Evolutionary conservation across 257 asterid species (phyloP), one percentile per base, ranked within the genome.

Genomic region (Plectranthus barbatus): DNA sequence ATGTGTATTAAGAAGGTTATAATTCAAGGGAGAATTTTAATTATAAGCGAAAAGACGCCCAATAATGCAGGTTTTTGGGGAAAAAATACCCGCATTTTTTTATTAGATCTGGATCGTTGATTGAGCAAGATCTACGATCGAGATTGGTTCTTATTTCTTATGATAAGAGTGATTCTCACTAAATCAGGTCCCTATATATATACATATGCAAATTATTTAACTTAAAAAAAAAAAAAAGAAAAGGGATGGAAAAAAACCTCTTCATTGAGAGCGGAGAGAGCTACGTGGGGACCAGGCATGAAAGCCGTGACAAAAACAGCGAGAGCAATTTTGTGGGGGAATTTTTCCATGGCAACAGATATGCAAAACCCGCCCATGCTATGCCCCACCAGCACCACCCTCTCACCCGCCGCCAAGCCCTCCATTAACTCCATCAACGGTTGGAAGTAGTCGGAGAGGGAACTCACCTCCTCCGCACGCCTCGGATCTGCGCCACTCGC

Each of bases 351-450:
- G 4, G 78, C 76, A 1, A 72, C 64, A 18, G 79, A 59, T 3
- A 82, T 54, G n/a, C 62, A 56, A 48, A 76, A 1, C 33, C 83
- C 83, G 46, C 81, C 83, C 66, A 60, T 20, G 62, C 76, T 76
- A n/a, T 82, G 83, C 26, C 80, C 80, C 0, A 76, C 77, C 4
- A 79, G 60, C 41, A 82, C 60, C 48, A 65, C 76, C 44, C 18
- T 68, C 61, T 73, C 77, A 4, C 69, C 67, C 15, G 44, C 4
- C 21, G 78, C 64, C 50, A 72, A 53, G 13, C 51, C 71, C 14
- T 9, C 72, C 78, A 77, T 13, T 51, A 77, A 77, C 64, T 67
- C 75, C 59, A 68, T 65, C 69, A 82, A 14, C 5, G 78, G 80
- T 21, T 47, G 58, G 36, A 45, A 66, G 37, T 74, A 79, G 5